These are phyloP conservation scores for Corymbia maculata DNA, from an alignment of 345 rosid species.

Conservation along the genomic window DNA sequence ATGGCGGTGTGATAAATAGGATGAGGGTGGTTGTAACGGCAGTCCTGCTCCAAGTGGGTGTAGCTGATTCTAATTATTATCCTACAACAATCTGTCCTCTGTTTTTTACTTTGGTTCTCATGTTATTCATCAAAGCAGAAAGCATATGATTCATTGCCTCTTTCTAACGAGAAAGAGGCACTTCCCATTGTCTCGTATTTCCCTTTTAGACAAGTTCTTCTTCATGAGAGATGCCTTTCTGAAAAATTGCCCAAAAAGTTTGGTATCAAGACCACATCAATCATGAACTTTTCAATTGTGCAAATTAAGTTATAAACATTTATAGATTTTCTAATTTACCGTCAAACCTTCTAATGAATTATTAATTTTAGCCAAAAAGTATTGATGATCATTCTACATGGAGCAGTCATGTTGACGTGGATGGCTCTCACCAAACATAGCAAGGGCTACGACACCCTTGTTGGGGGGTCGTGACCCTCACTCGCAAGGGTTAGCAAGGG, in stretches of 20 bases:
- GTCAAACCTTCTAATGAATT: too few species aligned
- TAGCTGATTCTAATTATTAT: not conserved
- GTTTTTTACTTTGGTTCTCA: rapidly evolving
- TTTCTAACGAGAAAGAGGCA: not conserved
- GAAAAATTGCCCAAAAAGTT: rapidly evolving
- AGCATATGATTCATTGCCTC: not conserved
- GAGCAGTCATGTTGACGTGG: rapidly evolving
- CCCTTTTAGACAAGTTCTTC: not conserved
- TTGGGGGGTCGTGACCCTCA: too few species aligned
- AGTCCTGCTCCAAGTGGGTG: not conserved
- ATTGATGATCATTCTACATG: rapidly evolving
- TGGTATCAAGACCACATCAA: rapidly evolving
- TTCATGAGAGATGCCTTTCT: not conserved
- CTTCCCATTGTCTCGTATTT: not conserved
- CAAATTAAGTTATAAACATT: rapidly evolving
- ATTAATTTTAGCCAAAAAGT: too few species aligned
- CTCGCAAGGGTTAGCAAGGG: too few species aligned
- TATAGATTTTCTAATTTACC: not conserved
- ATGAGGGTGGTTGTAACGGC: rapidly evolving
- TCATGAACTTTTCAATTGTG: too few species aligned
- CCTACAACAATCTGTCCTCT: not conserved
- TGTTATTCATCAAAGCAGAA: not conserved
- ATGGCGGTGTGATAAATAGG: not conserved
- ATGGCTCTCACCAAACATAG: too few species aligned
- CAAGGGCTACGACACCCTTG: too few species aligned